phyloP scores from a whole-genome alignment of 176 grass and related monocot species.

The Bonia amplexicaulis region DNA sequence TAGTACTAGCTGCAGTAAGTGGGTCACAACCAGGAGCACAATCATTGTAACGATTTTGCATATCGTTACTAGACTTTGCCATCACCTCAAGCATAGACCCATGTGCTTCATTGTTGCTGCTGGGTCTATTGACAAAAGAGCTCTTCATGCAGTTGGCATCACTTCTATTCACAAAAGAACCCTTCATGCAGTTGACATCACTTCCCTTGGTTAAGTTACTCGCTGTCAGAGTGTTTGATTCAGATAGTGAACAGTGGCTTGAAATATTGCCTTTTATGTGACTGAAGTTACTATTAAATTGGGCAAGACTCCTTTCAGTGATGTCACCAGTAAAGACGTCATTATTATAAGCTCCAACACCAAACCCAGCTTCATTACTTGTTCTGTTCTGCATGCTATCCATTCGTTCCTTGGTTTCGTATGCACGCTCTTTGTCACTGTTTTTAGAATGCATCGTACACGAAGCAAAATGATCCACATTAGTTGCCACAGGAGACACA shows the following conservation, averaged over 20 bases:
- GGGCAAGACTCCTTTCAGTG: slow-evolving; percentile 32
- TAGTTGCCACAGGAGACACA: slow-evolving; percentile 28
- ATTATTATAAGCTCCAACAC: slow-evolving; percentile 18
- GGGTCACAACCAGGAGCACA: slow-evolving; percentile 17
- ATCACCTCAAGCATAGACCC: slow-evolving; percentile 43
- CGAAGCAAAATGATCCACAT: slow-evolving; percentile 29
- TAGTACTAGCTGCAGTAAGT: slow-evolving; percentile 25
- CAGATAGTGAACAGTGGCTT: slow-evolving; percentile 13
- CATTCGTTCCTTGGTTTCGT: slow-evolving; percentile 26
- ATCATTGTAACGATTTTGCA: slow-evolving; percentile 45
- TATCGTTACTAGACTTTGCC: slow-evolving; percentile 34
- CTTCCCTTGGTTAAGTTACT: slow-evolving; percentile 31
- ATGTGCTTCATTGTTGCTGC: slow-evolving; percentile 28
- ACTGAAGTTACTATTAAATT: slow-evolving; percentile 39
- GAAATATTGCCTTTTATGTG: slow-evolving; percentile 27
- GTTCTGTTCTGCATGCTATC: slow-evolving; percentile 25
- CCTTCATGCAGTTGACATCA: slow-evolving; percentile 26
- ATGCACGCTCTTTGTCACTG: slow-evolving; percentile 12
- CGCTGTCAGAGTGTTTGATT: slow-evolving; percentile 24
- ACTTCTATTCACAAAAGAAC: slow-evolving; percentile 40
- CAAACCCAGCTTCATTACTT: slow-evolving; percentile 32
- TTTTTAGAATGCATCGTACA: slow-evolving; percentile 24
- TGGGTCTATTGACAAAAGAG: slow-evolving; percentile 43
- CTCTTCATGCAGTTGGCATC: slow-evolving; percentile 23
- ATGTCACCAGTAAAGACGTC: slow-evolving; percentile 17